phyloP scores from a whole-genome alignment of 176 grass and related monocot genomes.

The Thinopyrum elongatum region DNA sequence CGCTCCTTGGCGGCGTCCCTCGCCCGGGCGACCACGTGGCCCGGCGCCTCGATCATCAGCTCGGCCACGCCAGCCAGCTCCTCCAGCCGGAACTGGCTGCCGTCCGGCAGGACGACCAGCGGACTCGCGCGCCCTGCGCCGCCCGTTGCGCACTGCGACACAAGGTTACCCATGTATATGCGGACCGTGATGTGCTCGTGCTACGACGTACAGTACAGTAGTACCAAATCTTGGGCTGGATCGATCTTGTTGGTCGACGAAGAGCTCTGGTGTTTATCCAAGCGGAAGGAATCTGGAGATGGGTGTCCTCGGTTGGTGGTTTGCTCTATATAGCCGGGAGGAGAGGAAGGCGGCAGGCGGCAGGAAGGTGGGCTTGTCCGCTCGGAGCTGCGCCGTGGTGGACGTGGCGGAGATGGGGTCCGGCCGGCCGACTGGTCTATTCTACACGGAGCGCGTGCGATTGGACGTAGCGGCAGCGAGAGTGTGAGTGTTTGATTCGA shows the following conservation, averaged over 20 bases:
- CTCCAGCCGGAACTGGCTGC: slow-evolving; percentile 6
- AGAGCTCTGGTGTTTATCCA: background rate
- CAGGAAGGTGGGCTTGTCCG: background rate
- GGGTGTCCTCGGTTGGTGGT: background rate
- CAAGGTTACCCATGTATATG: slow-evolving; percentile 25
- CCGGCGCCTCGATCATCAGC: slow-evolving; percentile 59
- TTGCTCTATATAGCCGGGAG: background rate
- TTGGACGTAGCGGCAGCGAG: background rate
- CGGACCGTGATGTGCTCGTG: background rate
- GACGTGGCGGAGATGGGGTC: background rate
- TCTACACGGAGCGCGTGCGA: background rate
- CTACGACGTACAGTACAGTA: background rate
- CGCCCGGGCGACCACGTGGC: slow-evolving; percentile 39
- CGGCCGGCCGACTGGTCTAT: background rate
- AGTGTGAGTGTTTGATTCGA: background rate
- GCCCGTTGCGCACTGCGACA: slow-evolving; percentile 3
- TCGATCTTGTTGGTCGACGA: background rate
- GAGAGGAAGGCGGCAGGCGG: background rate
- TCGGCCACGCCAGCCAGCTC: slow-evolving; percentile 22
- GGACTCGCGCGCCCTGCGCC: background rate
- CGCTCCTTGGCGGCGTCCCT: slow-evolving; percentile 16
- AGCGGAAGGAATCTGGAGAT: background rate
- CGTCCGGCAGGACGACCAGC: slow-evolving; percentile 35
- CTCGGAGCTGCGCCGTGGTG: background rate
- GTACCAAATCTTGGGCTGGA: background rate